These are phyloP conservation scores for Fusarium coicis DNA, from an alignment of 2,329 filamentous ascomycete species.

Conservation along the genomic window DNA sequence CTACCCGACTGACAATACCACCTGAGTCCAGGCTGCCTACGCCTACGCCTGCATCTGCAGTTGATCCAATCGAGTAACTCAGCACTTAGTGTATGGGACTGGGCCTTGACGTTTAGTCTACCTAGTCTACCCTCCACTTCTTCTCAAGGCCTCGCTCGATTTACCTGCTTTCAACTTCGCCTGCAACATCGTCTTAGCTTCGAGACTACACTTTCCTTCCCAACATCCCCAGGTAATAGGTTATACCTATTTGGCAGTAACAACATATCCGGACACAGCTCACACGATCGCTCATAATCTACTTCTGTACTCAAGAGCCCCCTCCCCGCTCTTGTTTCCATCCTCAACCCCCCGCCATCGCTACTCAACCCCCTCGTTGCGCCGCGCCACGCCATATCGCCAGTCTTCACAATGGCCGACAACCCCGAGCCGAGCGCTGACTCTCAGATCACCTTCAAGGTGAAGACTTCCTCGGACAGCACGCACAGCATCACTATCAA, in stretches of 20 bases:
- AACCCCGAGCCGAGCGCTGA: conserved; percentile 70
- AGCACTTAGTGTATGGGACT: not conserved
- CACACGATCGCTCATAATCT: not conserved
- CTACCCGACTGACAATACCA: conserved; percentile 15
- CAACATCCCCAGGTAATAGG: not conserved
- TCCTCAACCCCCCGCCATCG: conserved; percentile 15
- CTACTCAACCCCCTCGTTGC: conserved; percentile 31
- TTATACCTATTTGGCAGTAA: not conserved
- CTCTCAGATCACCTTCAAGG: conserved; percentile 89
- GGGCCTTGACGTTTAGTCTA: not conserved
- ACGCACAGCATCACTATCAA: conserved; percentile 86
- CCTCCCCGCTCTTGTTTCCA: conserved; percentile 11
- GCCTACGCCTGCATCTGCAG: conserved; percentile 4
- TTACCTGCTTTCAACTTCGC: conserved; percentile 26
- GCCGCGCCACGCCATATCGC: conserved; percentile 25
- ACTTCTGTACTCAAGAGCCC: not conserved
- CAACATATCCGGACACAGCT: not conserved
- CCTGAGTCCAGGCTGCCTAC: not conserved
- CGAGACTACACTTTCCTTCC: not conserved
- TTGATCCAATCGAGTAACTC: conserved; percentile 3
- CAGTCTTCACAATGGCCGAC: conserved; percentile 68
- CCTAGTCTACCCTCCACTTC: not conserved
- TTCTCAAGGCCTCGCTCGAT: conserved; percentile 5
- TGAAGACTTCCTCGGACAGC: conserved; percentile 94
- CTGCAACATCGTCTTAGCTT: not conserved